Evolutionary conservation across 1,284 basidiomycete genomes (phyloP).

Genomic region (Fomes fomentarius): DNA sequence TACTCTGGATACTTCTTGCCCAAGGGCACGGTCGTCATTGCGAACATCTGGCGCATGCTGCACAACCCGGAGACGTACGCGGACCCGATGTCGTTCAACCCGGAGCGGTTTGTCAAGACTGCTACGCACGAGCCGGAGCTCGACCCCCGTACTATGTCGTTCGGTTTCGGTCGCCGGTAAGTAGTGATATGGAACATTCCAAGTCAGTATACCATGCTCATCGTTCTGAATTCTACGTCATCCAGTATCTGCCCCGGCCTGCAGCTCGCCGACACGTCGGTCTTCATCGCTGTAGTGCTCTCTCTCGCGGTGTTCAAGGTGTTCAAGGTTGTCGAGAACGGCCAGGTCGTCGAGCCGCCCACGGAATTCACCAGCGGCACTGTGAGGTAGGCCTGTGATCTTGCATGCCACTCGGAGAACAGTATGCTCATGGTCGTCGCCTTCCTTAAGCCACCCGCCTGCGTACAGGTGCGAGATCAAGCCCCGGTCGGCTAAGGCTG

Average conservation of each 20-base stretch:
- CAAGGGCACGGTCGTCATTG: slow-evolving; percentile 32
- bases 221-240: not conserved
- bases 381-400: slow-evolving; percentile 23
- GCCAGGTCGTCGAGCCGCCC: slow-evolving; percentile 28
- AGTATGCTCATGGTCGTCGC: not conserved
- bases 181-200: too few species aligned
- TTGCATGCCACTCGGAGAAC: not conserved
- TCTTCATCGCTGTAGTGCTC: slow-evolving; percentile 36
- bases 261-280: slow-evolving; percentile 36
- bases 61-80: slow-evolving; percentile 33
- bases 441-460: slow-evolving; percentile 30
- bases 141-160: slow-evolving; percentile 29
- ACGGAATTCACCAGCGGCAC: slow-evolving; percentile 29
- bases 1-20: slow-evolving; percentile 35
- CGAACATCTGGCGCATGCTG: slow-evolving; percentile 34
- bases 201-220: too few species aligned
- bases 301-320: slow-evolving; percentile 37
- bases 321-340: slow-evolving; percentile 31
- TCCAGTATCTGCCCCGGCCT: slow-evolving; percentile 28
- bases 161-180: slow-evolving; percentile 35
- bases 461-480: slow-evolving; percentile 37
- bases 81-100: slow-evolving; percentile 34
- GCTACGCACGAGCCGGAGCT: slow-evolving; percentile 23
- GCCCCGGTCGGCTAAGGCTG: slow-evolving; percentile 31
- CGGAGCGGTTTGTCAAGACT: slow-evolving; percentile 31